These are phyloP conservation scores for Yamadazyma buinensis DNA, from an alignment of 1,139 yeast genomes.

Conservation along the genomic window DNA sequence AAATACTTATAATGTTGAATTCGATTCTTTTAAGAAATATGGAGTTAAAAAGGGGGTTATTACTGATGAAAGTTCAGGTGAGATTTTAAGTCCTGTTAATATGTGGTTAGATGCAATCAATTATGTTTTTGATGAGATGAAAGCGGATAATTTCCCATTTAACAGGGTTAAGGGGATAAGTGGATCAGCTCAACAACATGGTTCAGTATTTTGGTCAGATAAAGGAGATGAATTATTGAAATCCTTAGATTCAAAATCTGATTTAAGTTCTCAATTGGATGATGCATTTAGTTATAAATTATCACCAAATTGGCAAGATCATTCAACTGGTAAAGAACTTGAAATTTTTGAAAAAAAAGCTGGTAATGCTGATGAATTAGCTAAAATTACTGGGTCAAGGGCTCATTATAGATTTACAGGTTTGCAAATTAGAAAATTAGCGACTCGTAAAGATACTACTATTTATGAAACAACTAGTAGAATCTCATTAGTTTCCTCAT, in stretches of 20 bases:
- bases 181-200: conserved; percentile 94
- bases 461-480: conserved; percentile 53
- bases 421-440: conserved; percentile 76
- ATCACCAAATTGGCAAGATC: conserved; percentile 96
- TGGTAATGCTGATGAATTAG: conserved; percentile 64
- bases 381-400: conserved; percentile 73
- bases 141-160: conserved; percentile 52
- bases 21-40: conserved; percentile 63
- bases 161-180: conserved; percentile 61
- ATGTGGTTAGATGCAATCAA: conserved; percentile 91
- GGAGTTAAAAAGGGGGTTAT: conserved; percentile 70
- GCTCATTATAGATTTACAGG: conserved; percentile 93
- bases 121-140: conserved; percentile 54
- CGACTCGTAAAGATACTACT: conserved; percentile 47
- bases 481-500: conserved; percentile 76
- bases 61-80: conserved; percentile 47
- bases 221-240: conserved; percentile 40
- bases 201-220: conserved; percentile 76
- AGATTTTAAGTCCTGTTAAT: conserved; percentile 72
- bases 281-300: conserved; percentile 56
- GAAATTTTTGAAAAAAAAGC: conserved; percentile 55
- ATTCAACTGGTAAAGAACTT: conserved; percentile 73
- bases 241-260: conserved; percentile 18
- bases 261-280: conserved; percentile 44
- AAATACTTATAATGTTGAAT: conserved; percentile 62